Evolutionary conservation across 2,329 filamentous ascomycete species (phyloP), one percentile per base, ranked within the genome.

Genomic region (Microdochium nivale): DNA sequence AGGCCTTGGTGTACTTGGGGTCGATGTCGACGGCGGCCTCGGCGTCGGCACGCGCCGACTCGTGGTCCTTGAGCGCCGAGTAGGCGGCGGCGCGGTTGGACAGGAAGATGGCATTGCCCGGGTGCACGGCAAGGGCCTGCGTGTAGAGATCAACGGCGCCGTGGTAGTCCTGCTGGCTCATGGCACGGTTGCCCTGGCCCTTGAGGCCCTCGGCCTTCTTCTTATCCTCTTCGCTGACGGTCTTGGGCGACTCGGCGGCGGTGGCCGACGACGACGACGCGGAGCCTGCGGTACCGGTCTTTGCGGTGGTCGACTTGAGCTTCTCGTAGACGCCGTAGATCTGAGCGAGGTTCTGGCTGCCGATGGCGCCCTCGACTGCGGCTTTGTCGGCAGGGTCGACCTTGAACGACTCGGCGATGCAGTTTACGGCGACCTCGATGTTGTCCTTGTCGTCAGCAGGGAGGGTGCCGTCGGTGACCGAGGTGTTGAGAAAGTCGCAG

Each of bases 281-380:
- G 10, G 64, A 53, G 16, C 65, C 59, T 1, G 70, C 55, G n/a
- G 67, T 57, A 1, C 72, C 64, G 13, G 75, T 64, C n/a, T 71
- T 66, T 47, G 77, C 64, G 4, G 77, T 70, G 37, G 68, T 68
- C 54, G 81, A 79, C 74, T 91, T 91, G 58, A 96, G 81, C 73
- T 95, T 96, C 75, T 99, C 94, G 73, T 96, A 97, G 58, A 96
- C 90, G 65, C 84, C 84, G 78, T 95, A 99, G 73, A 99, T 95
- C 69, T 86, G 85, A 55, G 90, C 79, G 55, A 99, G 85, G 67
- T 86, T 91, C 75, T 97, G 90, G 58, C 84, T 81, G 64, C 90
- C 91, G 58, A 95, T 77, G 59, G 91, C 90, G 59, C 88, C 81
- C 58, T 82, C 75, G 61, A 92, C 76, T 61, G 89, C 85, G 51